Evolutionary conservation across 2,329 filamentous ascomycete genomes (phyloP).

Genomic region (Cytospora schulzeri): DNA sequence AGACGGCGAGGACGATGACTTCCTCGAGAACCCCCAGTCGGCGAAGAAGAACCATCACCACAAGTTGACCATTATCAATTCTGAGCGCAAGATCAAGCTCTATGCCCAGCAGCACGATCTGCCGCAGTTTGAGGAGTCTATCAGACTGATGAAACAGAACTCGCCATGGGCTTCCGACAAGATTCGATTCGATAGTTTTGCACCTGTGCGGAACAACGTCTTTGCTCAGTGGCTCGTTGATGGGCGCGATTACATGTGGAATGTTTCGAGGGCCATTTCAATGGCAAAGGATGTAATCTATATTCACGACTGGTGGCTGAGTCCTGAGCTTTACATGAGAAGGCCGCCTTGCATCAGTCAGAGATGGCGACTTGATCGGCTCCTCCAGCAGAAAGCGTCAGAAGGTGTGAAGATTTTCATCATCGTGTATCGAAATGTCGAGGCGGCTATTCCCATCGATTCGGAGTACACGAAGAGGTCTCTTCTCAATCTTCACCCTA

Average conservation of each 20-base stretch:
- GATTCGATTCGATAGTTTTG: conserved; percentile 88
- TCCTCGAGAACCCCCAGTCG: conserved; percentile 37
- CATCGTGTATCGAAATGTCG: conserved; percentile 97
- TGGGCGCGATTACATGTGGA: conserved; percentile 99
- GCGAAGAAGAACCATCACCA: conserved; percentile 63
- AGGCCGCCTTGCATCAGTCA: conserved; percentile 93
- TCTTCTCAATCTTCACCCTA: conserved; percentile 89
- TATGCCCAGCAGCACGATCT: conserved; percentile 86
- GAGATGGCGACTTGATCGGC: conserved; percentile 92
- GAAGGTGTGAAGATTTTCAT: conserved; percentile 98
- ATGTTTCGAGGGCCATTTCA: conserved; percentile 92
- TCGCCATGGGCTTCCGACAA: conserved; percentile 79
- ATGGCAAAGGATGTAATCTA: conserved; percentile 98
- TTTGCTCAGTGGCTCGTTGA: conserved; percentile 97
- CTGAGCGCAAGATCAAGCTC: conserved; percentile 88
- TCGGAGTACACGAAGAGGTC: conserved; percentile 98
- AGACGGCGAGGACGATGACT: conserved; percentile 34
- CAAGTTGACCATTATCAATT: conserved; percentile 83
- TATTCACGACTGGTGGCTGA: conserved; percentile 99
- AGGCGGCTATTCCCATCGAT: conserved; percentile 95
- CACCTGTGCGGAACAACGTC: conserved; percentile 81
- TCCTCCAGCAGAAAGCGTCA: conserved; percentile 89
- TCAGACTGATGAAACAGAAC: conserved; percentile 78
- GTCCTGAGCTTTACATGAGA: conserved; percentile 92
- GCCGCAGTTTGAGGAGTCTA: conserved; percentile 91